phyloP scores from a whole-genome alignment of 2,329 filamentous ascomycete genomes.

The Fusarium temperatum region DNA sequence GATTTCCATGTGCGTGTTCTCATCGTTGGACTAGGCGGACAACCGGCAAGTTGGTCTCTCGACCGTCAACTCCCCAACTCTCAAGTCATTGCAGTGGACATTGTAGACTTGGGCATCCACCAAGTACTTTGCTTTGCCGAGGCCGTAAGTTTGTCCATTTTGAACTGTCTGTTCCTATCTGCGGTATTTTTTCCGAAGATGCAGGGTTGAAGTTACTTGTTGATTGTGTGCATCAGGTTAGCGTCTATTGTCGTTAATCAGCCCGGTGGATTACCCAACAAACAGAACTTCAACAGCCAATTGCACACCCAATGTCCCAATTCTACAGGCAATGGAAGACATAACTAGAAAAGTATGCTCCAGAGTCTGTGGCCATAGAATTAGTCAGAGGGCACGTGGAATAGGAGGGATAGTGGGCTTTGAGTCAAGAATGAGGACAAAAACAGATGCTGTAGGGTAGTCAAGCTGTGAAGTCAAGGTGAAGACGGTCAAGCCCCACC shows the following conservation, averaged over 20 bases:
- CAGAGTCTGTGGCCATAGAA: neutral
- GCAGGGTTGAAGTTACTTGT: neutral
- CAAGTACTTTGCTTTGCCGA: neutral
- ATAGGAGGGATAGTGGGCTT: neutral
- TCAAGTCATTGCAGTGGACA: neutral
- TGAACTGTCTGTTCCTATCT: neutral
- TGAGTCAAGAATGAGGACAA: neutral
- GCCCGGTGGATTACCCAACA: neutral
- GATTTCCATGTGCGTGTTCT: neutral
- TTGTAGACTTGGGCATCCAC: neutral
- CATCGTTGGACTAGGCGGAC: neutral
- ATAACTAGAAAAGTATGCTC: rapidly evolving
- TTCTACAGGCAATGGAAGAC: rapidly evolving
- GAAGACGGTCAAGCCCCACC: conserved; percentile 3
- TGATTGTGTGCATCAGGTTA: neutral
- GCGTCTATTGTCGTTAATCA: neutral
- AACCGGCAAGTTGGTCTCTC: neutral
- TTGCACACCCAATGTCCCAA: neutral
- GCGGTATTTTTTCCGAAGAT: neutral
- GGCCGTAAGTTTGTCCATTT: neutral
- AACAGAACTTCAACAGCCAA: neutral
- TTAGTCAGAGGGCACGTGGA: too few relatives aligned
- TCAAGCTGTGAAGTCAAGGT: neutral
- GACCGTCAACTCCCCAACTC: neutral
- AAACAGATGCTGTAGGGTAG: neutral